Evolutionary conservation across 129 eudicot genomes (phyloP).

Genomic region (Apium graveolens): DNA sequence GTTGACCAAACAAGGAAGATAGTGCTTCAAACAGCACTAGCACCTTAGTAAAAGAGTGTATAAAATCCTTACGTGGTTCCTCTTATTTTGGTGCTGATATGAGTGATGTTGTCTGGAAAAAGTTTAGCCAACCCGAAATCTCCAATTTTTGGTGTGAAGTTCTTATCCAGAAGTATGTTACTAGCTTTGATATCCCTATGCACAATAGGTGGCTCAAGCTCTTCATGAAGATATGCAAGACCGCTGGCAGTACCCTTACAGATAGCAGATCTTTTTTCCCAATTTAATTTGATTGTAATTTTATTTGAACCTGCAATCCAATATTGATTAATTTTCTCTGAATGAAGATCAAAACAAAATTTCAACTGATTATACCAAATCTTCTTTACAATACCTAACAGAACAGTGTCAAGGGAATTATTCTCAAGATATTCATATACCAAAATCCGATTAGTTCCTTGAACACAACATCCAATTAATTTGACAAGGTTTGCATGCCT

Average conservation of each 20-base stretch:
- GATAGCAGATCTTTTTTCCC: conserved; percentile 64
- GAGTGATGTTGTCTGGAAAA: conserved; percentile 86
- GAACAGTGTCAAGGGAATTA: conserved; percentile 41
- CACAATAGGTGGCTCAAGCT: conserved; percentile 77
- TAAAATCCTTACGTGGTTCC: conserved; percentile 73
- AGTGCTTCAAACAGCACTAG: background rate
- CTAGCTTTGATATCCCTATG: conserved; percentile 96
- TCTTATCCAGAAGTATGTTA: conserved; percentile 70
- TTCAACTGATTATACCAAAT: background rate
- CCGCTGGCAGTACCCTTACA: conserved; percentile 82
- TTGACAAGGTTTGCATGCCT: conserved; percentile 78
- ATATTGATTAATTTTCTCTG: background rate
- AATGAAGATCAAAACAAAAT: background rate
- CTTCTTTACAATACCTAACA: conserved; percentile 39
- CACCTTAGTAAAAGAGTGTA: too few relatives aligned
- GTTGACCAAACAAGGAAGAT: background rate
- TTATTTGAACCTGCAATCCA: conserved; percentile 39
- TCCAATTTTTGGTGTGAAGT: conserved; percentile 82
- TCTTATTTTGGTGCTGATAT: conserved; percentile 80
- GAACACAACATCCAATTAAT: conserved; percentile 77
- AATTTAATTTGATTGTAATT: conserved; percentile 36
- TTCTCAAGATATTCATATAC: conserved; percentile 41
- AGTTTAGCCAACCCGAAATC: conserved; percentile 98
- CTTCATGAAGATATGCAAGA: conserved; percentile 95
- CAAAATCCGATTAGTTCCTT: conserved; percentile 68